phyloP scores from a whole-genome alignment of 2,329 filamentous ascomycete genomes.

The Calonectria honghensis region DNA sequence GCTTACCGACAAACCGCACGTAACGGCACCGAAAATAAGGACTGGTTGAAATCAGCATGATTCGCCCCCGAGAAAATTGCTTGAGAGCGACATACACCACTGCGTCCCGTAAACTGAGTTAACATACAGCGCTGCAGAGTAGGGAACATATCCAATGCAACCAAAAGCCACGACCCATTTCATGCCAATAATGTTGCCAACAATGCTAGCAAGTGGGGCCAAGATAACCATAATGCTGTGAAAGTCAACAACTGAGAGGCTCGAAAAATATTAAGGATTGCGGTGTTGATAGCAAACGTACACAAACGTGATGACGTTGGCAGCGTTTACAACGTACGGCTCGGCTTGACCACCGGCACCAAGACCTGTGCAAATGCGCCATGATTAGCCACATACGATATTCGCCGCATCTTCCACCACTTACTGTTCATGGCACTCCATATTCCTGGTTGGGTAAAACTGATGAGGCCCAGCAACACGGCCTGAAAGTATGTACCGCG shows the following conservation, averaged over 20 bases:
- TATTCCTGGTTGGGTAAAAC: conserved; percentile 19
- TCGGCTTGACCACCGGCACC: conserved; percentile 7
- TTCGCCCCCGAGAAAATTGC: too few species aligned
- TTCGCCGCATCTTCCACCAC: neutral
- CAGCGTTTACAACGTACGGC: conserved; percentile 14
- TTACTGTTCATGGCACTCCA: conserved; percentile 17
- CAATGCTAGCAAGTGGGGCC: neutral
- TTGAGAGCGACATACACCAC: neutral
- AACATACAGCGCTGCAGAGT: conserved; percentile 1
- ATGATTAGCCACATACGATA: neutral
- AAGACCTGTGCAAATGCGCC: neutral
- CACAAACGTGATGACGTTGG: conserved; percentile 17
- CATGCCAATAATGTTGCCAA: conserved; percentile 18
- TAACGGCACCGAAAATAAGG: conserved; percentile 3
- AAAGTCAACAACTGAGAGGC: neutral
- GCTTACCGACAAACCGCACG: conserved; percentile 11
- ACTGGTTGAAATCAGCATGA: neutral
- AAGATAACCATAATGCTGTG: conserved; percentile 2
- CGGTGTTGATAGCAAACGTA: neutral
- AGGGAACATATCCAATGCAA: conserved; percentile 9
- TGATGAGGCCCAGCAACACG: neutral
- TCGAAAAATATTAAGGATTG: neutral
- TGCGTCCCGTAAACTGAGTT: conserved; percentile 16
- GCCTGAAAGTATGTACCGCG: conserved; percentile 16
- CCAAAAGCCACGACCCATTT: conserved; percentile 13